Base-by-base conservation (phyloP, 2,329 filamentous ascomycete species). In the Fusarium tanahbumbuense region DNA sequence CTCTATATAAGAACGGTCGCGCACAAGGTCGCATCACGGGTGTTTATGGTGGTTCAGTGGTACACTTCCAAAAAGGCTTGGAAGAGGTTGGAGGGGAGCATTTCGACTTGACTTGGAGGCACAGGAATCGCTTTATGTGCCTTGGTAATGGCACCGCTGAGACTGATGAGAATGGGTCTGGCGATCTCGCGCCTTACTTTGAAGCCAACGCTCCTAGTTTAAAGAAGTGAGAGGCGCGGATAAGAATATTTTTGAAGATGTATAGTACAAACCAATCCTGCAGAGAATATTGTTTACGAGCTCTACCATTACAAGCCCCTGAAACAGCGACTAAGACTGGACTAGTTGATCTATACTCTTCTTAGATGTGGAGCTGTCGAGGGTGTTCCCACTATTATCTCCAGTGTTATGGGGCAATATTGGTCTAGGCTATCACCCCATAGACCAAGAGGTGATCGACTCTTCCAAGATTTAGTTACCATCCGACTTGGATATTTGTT, bases 61-160 rank as follows among this genome's bases (percentile, higher is more conserved):
- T 37, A 5, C 48, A 64, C 23, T 62, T 56, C 7, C 50, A 56
- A 30, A 54, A n/a, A 12, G 40, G 50, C 0, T 6, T 64, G 0
- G 57, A 64, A 5, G 60, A 64, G 15, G 50, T 64, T 3, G 60
- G 60, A 25, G 52, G 57, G 0, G 60, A 62, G 23, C 49, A 64
- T 8, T 62, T 64, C 1, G 11, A 40, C 7, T 25, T 32, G 2
- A 23, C n/a, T 10, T 62, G 60, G 8, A 30, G 28, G 3, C 22
- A 32, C 16, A 27, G 16, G 18, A 64, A 64, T 6, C 23, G 60
- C 8, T 64, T 56, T 5, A 23, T 37, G n/a, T 64, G 50, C 8
- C 59, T 62, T 15, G 60, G 60, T 3, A 40, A 62, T 16, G 57
- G 60, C 2, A 32, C 48, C 11, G 40, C 40, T 23, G 48, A 54